Conservation (phyloP, 2,329 filamentous ascomycete genomes). For the Hymenoscyphus fraxineus region DNA sequence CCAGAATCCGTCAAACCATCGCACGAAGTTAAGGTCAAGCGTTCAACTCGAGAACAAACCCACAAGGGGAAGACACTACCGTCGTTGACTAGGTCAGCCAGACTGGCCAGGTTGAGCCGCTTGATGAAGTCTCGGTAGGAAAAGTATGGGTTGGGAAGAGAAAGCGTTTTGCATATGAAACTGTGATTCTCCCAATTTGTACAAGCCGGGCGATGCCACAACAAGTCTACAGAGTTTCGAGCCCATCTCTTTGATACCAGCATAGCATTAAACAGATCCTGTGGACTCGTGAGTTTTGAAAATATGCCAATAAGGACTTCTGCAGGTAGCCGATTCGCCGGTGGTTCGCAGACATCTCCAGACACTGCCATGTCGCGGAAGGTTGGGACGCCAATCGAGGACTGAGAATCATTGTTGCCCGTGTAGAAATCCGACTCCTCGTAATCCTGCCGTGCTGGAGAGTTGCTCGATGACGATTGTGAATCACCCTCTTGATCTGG, state of each 20-base stretch:
- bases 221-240: constrained; percentile 81
- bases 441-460: constrained; percentile 72
- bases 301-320: constrained; percentile 95
- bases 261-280: constrained; percentile 84
- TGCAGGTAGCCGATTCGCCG: constrained; percentile 80
- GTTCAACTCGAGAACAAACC: constrained; percentile 85
- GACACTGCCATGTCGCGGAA: constrained; percentile 70
- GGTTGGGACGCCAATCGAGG: constrained; percentile 78
- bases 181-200: constrained; percentile 79
- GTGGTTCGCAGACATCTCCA: constrained; percentile 67
- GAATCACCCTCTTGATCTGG: constrained; percentile 34
- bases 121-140: constrained; percentile 87
- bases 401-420: constrained; percentile 85
- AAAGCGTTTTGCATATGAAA: constrained; percentile 75
- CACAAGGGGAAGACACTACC: constrained; percentile 80
- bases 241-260: constrained; percentile 94
- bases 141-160: constrained; percentile 72
- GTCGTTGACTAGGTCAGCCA: constrained; percentile 75
- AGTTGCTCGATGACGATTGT: constrained; percentile 59
- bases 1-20: constrained; percentile 78
- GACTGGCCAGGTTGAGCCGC: constrained; percentile 79
- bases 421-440: constrained; percentile 94
- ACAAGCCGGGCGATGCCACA: constrained; percentile 93
- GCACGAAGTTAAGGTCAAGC: constrained; percentile 89
- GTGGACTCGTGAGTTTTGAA: constrained; percentile 70